These are phyloP conservation scores for Aspergillus asperescens DNA, from an alignment of 495 filamentous ascomycete species.

Conservation along the genomic window DNA sequence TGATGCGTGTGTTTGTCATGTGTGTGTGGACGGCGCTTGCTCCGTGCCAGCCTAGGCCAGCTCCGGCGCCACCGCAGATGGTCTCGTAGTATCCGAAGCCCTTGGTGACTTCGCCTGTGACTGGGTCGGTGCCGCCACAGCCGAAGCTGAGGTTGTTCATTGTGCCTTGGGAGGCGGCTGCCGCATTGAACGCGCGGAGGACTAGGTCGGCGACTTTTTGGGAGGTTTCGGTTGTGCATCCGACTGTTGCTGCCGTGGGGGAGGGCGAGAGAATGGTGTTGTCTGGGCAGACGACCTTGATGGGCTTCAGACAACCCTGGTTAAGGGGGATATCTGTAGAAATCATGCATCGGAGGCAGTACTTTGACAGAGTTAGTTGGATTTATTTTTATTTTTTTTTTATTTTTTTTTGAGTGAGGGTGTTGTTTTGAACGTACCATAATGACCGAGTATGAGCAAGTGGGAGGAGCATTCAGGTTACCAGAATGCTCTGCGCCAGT, in stretches of 20 bases:
- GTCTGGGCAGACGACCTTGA: constrained; percentile 72
- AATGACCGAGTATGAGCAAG: constrained; percentile 73
- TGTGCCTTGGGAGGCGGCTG: constrained; percentile 80
- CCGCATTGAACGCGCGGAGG: constrained; percentile 75
- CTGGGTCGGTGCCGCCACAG: constrained; percentile 27
- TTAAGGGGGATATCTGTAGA: constrained; percentile 88
- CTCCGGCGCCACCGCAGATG: constrained; percentile 83
- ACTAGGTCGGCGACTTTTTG: constrained; percentile 93
- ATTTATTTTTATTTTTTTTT: too few relatives aligned
- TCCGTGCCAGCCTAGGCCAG: constrained; percentile 75
- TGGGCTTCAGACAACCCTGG: constrained; percentile 84
- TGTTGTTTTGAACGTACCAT: too few relatives aligned
- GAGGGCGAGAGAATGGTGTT: constrained; percentile 76
- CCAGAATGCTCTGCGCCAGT: constrained; percentile 88
- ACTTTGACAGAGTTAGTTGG: constrained; percentile 27
- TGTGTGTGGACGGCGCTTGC: constrained; percentile 83
- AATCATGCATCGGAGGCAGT: constrained; percentile 82
- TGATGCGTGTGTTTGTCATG: constrained; percentile 97
- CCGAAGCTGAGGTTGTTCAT: constrained; percentile 67
- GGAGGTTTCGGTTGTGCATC: constrained; percentile 65
- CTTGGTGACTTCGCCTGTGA: constrained; percentile 19
- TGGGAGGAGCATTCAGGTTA: constrained; percentile 86
- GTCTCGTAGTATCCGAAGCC: constrained; percentile 96
- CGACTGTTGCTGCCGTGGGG: constrained; percentile 76
- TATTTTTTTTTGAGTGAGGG: too few relatives aligned